Evolutionary conservation across 768 basidiomycete genomes (phyloP), one percentile per base, ranked within the genome.

Genomic region (Inosperma sp.): DNA sequence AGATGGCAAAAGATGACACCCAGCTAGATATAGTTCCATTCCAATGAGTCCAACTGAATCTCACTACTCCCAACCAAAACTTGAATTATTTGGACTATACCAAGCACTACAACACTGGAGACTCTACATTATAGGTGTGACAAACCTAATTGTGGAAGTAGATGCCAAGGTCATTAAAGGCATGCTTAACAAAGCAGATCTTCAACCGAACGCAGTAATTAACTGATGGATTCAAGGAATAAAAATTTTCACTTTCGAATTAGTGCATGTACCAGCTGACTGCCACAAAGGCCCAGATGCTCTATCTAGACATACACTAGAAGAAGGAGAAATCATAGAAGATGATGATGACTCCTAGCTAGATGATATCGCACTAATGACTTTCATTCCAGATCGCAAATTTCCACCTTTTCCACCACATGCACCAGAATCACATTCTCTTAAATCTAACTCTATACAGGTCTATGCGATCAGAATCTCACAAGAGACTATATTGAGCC

Each of bases 191-290:
- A n/a, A n/a, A n/a, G n/a, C n/a, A n/a, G n/a, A n/a, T n/a, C n/a
- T n/a, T n/a, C n/a, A n/a, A n/a, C n/a, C n/a, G n/a, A n/a, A n/a
- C n/a, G n/a, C n/a, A n/a, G n/a, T n/a, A n/a, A n/a, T n/a, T n/a
- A n/a, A n/a, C n/a, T n/a, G n/a, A n/a, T n/a, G n/a, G n/a, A n/a
- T n/a, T n/a, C n/a, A n/a, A n/a, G n/a, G n/a, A n/a, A n/a, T n/a
- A n/a, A n/a, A n/a, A n/a, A 69, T 50, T 70, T 75, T 71, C 74
- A 69, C 27, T 61, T 66, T 68, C 51, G 42, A 41, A 14, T 53
- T 69, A 1, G 29, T 49, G 0, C 67, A 68, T 31, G 60, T 62
- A 51, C 46, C 65, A 30, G 40, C 53, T 4, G n/a, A 48, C 23
- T 9, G 13, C 23, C 45, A 55, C 50, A 8, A 22, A 30, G 12